Evolutionary conservation across 2,329 filamentous ascomycete genomes (phyloP).

Genomic region (Stagonosporopsis cucurbitacearum): DNA sequence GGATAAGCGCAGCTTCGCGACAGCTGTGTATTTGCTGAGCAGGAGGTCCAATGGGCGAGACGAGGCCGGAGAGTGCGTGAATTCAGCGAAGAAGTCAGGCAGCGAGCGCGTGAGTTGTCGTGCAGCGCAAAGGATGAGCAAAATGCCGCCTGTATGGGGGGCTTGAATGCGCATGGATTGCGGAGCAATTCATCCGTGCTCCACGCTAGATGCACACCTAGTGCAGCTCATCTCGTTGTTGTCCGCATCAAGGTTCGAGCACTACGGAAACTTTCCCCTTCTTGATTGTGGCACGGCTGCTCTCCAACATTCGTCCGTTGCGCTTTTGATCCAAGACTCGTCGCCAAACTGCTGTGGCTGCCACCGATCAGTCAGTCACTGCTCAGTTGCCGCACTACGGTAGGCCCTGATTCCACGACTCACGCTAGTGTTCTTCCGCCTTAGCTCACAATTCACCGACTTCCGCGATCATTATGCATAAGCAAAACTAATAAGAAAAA

Average conservation of each 20-base stretch:
- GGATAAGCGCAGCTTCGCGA: constrained; percentile 11
- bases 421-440: background rate
- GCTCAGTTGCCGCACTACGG: background rate
- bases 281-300: background rate
- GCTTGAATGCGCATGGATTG: constrained; percentile 12
- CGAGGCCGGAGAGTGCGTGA: constrained; percentile 4
- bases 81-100: constrained; percentile 21
- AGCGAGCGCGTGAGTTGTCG: constrained; percentile 9
- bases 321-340: background rate
- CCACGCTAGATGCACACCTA: background rate
- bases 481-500: background rate
- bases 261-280: background rate
- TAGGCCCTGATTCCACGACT: background rate
- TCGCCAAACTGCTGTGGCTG: background rate
- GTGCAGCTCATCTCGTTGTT: too few relatives aligned
- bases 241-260: constrained; percentile 9
- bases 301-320: background rate
- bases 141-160: constrained; percentile 19
- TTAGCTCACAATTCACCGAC: background rate
- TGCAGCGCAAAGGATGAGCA: constrained; percentile 17
- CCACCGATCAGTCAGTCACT: background rate
- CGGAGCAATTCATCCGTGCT: constrained; percentile 17
- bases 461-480: background rate
- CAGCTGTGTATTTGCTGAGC: constrained; percentile 6
- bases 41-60: constrained; percentile 13